Base-by-base conservation (phyloP, 1,284 basidiomycete species). In the Melampsora medusae region DNA sequence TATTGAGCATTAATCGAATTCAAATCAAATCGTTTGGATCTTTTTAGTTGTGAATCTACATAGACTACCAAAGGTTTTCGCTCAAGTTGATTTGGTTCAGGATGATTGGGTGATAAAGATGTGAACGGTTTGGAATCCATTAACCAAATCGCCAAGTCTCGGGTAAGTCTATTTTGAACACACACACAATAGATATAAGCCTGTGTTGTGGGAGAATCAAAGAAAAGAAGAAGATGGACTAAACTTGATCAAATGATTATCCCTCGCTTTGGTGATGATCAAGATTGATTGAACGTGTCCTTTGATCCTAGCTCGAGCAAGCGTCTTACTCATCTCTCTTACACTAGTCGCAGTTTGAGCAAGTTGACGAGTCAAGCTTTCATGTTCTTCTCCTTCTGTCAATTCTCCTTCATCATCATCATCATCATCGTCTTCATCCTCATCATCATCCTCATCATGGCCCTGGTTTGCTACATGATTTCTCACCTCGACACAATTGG, bases 221-320 rank as follows among this genome's bases (percentile, higher is more conserved):
- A 60, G 50, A 33, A 17, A 14, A 25, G 17, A 10, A 64, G 48
- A 19, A 49, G 16, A 48, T 1, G 2, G 28, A 42, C 66, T 16
- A 42, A 6, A 77, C 68, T 49, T 67, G 38, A 99, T 98, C 65
- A 99, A 89, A 59, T 93, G 87, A 82, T 99, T 99, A 85, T 99
- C 97, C 72, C 96, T 87, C 42, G 97, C 97, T 84, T 99, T 99
- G 74, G 97, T 99, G 81, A 99, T 92, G 82, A 99, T 95, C 78
- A 99, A 87, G 77, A 99, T 88, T 78, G 89, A 92, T 83, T 98
- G 92, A 77, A 98, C 93, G 81, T 91, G 91, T 4, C 92, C 91
- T 77, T 90, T 90, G 78, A 99, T 93, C 59, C 93, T 88, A 4
- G 95, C 94, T 70, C 95, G 91, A 71, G 94, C 94, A 93, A 81